Conservation (phyloP, 805 yeast species). For the Zygotorulaspora danielsina region DNA sequence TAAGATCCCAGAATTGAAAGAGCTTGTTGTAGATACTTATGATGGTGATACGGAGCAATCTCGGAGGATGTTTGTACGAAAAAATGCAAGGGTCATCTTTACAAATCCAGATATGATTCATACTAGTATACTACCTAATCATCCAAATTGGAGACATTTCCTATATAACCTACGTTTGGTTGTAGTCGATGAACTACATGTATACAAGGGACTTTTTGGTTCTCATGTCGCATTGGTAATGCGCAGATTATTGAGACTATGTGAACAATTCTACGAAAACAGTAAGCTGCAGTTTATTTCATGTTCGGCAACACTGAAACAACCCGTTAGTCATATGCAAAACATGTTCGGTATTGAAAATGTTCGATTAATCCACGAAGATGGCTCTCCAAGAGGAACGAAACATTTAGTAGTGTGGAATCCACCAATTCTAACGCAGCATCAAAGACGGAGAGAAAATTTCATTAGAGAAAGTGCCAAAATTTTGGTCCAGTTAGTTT, state of each 20-base stretch:
- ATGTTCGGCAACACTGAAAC: constrained; percentile 87
- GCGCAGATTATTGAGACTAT: constrained; percentile 68
- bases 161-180: constrained; percentile 61
- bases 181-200: constrained; percentile 81
- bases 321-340: constrained; percentile 69
- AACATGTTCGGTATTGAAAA: constrained; percentile 65
- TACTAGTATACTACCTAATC: constrained; percentile 74
- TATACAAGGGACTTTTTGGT: constrained; percentile 87
- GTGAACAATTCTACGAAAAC: constrained; percentile 37
- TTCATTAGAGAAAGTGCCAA: constrained; percentile 75
- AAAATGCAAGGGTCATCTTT: constrained; percentile 71
- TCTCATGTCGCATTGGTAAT: constrained; percentile 84
- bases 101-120: constrained; percentile 96
- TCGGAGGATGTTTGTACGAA: constrained; percentile 50
- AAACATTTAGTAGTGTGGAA: constrained; percentile 79
- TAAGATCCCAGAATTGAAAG: constrained; percentile 43
- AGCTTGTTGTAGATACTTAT: constrained; percentile 65
- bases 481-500: constrained; percentile 60
- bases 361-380: constrained; percentile 58
- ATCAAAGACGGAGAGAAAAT: constrained; percentile 55
- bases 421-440: constrained; percentile 66
- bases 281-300: constrained; percentile 63
- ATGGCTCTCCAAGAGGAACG: constrained; percentile 85
- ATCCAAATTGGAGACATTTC: constrained; percentile 68
- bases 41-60: constrained; percentile 87